Conservation (phyloP, 345 rosid genomes). For the Populus davidiana region DNA sequence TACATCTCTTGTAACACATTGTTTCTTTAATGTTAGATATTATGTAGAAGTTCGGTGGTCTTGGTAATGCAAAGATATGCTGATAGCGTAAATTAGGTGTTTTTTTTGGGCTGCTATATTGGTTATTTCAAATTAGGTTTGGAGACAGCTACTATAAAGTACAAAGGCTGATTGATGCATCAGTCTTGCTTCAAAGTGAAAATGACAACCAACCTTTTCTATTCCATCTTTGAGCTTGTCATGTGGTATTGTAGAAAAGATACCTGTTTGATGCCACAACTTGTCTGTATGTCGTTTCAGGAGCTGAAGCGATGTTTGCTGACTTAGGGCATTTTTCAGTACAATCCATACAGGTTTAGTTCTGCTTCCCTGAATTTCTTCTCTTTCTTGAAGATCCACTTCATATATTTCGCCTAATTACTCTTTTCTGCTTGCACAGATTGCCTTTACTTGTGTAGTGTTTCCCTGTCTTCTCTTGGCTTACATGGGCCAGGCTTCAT, state of each 20-base stretch:
- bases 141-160: not conserved
- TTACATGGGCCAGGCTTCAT: conserved; percentile 96
- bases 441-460: conserved; percentile 79
- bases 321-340: conserved; percentile 98
- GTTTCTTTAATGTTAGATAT: not conserved
- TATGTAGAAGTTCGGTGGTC: conserved; percentile 1
- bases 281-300: conserved; percentile 34
- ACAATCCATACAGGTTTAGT: conserved; percentile 71
- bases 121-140: not conserved
- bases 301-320: conserved; percentile 99
- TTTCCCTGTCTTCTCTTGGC: conserved; percentile 95
- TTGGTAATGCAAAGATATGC: not conserved
- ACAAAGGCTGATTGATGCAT: not conserved
- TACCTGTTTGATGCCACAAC: not conserved
- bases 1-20: not conserved
- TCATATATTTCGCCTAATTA: not conserved
- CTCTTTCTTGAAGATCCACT: conserved; percentile 7
- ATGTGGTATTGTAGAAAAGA: not conserved
- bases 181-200: not conserved
- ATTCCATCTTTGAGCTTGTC: not conserved
- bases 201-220: not conserved
- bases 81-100: not conserved
- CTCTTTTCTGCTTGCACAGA: conserved; percentile 36
- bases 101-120: not conserved
- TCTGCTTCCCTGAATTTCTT: conserved; percentile 9